Evolutionary conservation across 495 filamentous ascomycete species (phyloP).

Genomic region (Penicillium goetzii): DNA sequence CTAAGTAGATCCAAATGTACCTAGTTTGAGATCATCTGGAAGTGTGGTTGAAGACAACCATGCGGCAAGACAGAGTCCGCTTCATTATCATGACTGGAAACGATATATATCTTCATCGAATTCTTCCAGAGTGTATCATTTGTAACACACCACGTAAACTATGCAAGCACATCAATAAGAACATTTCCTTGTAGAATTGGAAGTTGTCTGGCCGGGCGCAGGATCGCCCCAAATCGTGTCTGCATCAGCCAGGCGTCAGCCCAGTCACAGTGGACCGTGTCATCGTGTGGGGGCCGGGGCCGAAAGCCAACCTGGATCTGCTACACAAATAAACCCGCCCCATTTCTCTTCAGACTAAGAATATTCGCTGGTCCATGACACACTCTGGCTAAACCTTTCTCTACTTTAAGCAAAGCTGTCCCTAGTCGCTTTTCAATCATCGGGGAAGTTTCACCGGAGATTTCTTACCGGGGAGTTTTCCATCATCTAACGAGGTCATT

Average conservation of each 20-base stretch:
- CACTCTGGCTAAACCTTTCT: too few species aligned
- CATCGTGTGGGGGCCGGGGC: not conserved
- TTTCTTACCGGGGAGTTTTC: too few species aligned
- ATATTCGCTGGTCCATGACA: not conserved
- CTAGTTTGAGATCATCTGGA: not conserved
- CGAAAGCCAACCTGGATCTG: not conserved
- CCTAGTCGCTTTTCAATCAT: too few species aligned
- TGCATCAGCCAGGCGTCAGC: not conserved
- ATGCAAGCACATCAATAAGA: not conserved
- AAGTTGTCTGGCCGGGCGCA: not conserved
- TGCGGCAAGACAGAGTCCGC: not conserved
- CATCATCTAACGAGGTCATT: too few species aligned
- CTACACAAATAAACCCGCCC: not conserved
- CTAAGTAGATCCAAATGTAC: not conserved
- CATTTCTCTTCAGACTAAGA: not conserved
- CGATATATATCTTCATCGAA: too few species aligned
- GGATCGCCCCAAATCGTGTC: not conserved
- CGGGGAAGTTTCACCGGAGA: too few species aligned
- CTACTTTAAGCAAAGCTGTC: too few species aligned
- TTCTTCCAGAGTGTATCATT: too few species aligned
- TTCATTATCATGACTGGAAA: too few species aligned
- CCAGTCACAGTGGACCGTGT: not conserved
- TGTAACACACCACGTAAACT: too few species aligned
- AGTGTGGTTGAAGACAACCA: not conserved
- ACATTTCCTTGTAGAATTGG: not conserved